These are phyloP conservation scores for Penicillium parvum DNA, from an alignment of 495 filamentous ascomycete species.

Conservation along the genomic window DNA sequence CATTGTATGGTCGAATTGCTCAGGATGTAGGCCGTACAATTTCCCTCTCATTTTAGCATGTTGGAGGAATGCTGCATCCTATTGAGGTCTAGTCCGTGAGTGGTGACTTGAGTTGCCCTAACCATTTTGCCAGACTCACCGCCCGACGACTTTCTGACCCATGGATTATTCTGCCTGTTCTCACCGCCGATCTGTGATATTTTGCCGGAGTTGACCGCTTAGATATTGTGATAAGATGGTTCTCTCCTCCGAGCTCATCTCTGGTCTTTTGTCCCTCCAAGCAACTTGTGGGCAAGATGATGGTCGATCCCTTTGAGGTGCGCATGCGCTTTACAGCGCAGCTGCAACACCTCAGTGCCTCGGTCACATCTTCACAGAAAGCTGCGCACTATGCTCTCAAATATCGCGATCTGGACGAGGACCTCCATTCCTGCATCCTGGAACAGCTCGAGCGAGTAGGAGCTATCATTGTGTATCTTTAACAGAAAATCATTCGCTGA, in stretches of 20 bases:
- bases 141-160: too few relatives aligned
- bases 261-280: conserved; percentile 1
- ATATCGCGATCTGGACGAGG: conserved; percentile 88
- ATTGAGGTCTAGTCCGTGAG: too few relatives aligned
- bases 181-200: neutral
- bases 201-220: neutral
- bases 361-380: conserved; percentile 81
- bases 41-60: too few relatives aligned
- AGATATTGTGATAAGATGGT: too few relatives aligned
- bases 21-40: too few relatives aligned
- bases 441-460: conserved; percentile 85
- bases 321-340: conserved; percentile 92
- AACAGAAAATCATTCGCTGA: neutral
- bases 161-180: neutral
- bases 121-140: too few relatives aligned
- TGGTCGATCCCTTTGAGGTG: conserved; percentile 96
- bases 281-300: conserved; percentile 31
- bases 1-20: neutral
- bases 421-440: conserved; percentile 92
- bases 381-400: conserved; percentile 92
- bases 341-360: conserved; percentile 84
- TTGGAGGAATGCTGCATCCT: too few relatives aligned
- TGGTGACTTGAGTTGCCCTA: too few relatives aligned
- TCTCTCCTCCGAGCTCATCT: too few relatives aligned
- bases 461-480: neutral